A percentile compares a stretch with the other conserved stretches of the same genome.
Evolutionary conservation across 2,329 filamentous ascomycete species (phyloP).

Genomic region (Diaporthe sp.): DNA sequence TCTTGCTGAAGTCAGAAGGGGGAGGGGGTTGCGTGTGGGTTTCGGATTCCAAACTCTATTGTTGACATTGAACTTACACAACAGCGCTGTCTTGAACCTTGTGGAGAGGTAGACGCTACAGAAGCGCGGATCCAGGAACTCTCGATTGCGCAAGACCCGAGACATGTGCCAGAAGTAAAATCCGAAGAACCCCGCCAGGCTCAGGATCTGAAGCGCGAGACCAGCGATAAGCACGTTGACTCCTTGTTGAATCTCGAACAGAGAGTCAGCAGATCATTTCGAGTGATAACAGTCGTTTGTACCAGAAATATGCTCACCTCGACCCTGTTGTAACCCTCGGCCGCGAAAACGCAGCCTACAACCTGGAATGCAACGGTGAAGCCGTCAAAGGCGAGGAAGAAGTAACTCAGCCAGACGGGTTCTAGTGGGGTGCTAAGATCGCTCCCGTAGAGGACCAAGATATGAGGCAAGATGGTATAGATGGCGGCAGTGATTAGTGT

Average conservation of each 20-base stretch:
- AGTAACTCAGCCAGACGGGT: slow-evolving; percentile 53
- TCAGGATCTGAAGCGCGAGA: slow-evolving; percentile 58
- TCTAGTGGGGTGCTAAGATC: slow-evolving; percentile 53
- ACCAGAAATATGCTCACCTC: slow-evolving; percentile 52
- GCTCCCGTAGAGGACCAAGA: slow-evolving; percentile 62
- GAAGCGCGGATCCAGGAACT: slow-evolving; percentile 56
- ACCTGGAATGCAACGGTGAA: slow-evolving; percentile 53
- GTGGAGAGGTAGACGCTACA: slow-evolving; percentile 57
- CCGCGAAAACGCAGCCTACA: slow-evolving; percentile 57
- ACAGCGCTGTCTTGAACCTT: slow-evolving; percentile 59
- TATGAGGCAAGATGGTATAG: slow-evolving; percentile 61
- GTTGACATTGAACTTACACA: slow-evolving; percentile 55
- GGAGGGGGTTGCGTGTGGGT: slow-evolving; percentile 55
- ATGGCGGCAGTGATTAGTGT: slow-evolving; percentile 60
- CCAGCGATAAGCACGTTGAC: slow-evolving; percentile 59
- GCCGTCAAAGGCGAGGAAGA: slow-evolving; percentile 53
- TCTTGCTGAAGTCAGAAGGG: background rate
- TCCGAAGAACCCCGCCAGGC: slow-evolving; percentile 56
- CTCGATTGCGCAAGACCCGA: slow-evolving; percentile 54
- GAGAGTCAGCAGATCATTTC: slow-evolving; percentile 31
- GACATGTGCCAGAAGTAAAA: slow-evolving; percentile 58
- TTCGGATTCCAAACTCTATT: background rate
- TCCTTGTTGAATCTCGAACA: slow-evolving; percentile 51
- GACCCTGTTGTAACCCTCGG: slow-evolving; percentile 50
- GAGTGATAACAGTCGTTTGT: slow-evolving; percentile 1